Percentiles rank a stretch among this genome's conserved stretches.
Conservation (phyloP, 2,329 filamentous ascomycete species). For the Zymoseptoria ardabiliae region DNA sequence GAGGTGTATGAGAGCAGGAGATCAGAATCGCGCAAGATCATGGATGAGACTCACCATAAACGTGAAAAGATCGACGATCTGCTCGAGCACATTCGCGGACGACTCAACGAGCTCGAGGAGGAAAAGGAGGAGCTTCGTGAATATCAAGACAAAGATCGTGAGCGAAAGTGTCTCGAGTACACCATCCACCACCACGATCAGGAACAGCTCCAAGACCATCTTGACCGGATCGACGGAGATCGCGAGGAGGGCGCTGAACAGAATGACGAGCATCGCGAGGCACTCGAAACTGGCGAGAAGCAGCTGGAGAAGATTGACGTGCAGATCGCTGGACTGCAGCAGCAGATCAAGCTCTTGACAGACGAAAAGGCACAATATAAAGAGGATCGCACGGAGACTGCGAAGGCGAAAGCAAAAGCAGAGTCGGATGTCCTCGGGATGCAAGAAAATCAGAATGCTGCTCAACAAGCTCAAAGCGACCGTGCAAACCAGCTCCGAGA, state of each 20-base stretch:
- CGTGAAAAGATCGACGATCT: constrained; percentile 89
- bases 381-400: constrained; percentile 76
- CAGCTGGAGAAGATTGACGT: constrained; percentile 69
- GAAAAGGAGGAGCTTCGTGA: constrained; percentile 93
- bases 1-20: constrained; percentile 93
- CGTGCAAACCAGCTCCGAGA: constrained; percentile 65
- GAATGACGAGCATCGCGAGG: constrained; percentile 36
- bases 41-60: constrained; percentile 94
- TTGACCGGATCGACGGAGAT: constrained; percentile 76
- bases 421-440: constrained; percentile 79
- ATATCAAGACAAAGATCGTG: constrained; percentile 90
- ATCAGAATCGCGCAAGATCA: constrained; percentile 88
- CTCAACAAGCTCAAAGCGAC: constrained; percentile 63
- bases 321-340: constrained; percentile 70
- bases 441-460: constrained; percentile 71
- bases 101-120: constrained; percentile 82
- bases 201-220: constrained; percentile 63
- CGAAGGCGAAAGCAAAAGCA: constrained; percentile 72
- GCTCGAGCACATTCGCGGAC: constrained; percentile 83
- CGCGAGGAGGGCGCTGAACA: constrained; percentile 67
- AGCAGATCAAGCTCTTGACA: constrained; percentile 74
- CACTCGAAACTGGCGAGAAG: constrained; percentile 68
- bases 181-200: constrained; percentile 90
- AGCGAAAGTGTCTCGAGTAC: constrained; percentile 87
- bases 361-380: constrained; percentile 84